phyloP scores from a whole-genome alignment of 441 rosid genomes.

The Dalechampia spathulata region DNA sequence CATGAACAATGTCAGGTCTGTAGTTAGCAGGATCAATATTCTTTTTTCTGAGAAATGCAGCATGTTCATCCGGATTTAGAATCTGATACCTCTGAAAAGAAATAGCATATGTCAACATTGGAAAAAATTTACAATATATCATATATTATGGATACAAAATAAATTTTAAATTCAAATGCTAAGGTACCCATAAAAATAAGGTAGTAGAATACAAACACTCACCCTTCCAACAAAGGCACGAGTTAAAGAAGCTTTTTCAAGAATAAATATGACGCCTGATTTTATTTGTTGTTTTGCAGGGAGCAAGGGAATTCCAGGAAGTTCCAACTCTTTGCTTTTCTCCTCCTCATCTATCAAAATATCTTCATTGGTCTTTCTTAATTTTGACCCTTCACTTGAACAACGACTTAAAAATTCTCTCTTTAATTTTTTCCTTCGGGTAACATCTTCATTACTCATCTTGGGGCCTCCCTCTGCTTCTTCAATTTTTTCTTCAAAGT shows the following conservation, averaged over 20 bases:
- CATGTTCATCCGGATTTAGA: constrained; percentile 57
- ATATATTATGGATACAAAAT: too few species aligned
- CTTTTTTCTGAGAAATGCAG: constrained; percentile 48
- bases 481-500: too few species aligned
- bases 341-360: constrained; percentile 24
- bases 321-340: constrained; percentile 14
- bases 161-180: background rate
- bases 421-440: too few species aligned
- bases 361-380: constrained; percentile 11
- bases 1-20: constrained; percentile 59
- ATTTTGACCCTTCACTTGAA: too few species aligned
- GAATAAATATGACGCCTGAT: constrained; percentile 42
- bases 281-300: constrained; percentile 16
- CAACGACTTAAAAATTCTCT: too few species aligned
- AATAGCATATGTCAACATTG: background rate
- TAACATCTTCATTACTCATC: too few species aligned
- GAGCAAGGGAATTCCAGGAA: constrained; percentile 43
- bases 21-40: constrained; percentile 51
- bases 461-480: too few species aligned
- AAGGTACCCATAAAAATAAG: background rate
- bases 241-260: too few species aligned
- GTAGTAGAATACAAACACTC: background rate
- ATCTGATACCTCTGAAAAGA: constrained; percentile 45
- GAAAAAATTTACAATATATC: too few species aligned
- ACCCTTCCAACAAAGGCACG: constrained; percentile 75